A percentile compares a stretch with the other conserved stretches of the same genome.
phyloP scores from a whole-genome alignment of 345 rosid genomes.

The Aquilaria yunnanensis region DNA sequence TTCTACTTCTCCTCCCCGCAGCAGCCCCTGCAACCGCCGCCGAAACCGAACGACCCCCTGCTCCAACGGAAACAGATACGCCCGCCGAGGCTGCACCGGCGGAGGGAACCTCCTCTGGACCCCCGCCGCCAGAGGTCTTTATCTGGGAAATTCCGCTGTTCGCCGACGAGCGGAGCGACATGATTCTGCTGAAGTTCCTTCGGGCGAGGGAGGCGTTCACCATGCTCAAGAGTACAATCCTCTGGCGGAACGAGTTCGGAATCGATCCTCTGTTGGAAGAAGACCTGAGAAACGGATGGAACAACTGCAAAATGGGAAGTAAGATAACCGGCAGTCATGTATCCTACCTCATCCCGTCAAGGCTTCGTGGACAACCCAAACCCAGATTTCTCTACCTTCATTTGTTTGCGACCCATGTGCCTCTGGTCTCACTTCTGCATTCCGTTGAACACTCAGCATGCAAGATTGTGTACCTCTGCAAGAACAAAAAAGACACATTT shows the following conservation, averaged over 20 bases:
- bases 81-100: conserved; percentile 6
- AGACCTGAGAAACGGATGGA: conserved; percentile 54
- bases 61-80: conserved; percentile 13
- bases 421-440: too few relatives aligned
- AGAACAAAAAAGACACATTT: too few relatives aligned
- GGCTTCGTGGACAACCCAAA: too few relatives aligned
- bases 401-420: too few relatives aligned
- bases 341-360: too few relatives aligned
- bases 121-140: conserved; percentile 19
- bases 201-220: conserved; percentile 59
- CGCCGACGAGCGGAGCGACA: conserved; percentile 46
- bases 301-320: too few relatives aligned
- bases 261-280: conserved; percentile 50
- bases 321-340: too few relatives aligned
- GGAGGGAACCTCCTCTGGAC: conserved; percentile 16
- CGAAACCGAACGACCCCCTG: conserved; percentile 14
- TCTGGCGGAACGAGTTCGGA: conserved; percentile 49
- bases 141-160: conserved; percentile 57
- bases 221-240: conserved; percentile 49
- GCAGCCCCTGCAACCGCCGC: conserved; percentile 31
- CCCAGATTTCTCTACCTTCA: too few relatives aligned
- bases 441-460: too few relatives aligned
- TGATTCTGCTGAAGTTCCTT: conserved; percentile 51
- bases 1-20: too few relatives aligned
- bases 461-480: too few relatives aligned